Percentiles rank a stretch among this genome's conserved stretches.
Evolutionary conservation across 371 early-diverging fungal genomes (phyloP).

Genomic region (Choanephora cucurbitarum): DNA sequence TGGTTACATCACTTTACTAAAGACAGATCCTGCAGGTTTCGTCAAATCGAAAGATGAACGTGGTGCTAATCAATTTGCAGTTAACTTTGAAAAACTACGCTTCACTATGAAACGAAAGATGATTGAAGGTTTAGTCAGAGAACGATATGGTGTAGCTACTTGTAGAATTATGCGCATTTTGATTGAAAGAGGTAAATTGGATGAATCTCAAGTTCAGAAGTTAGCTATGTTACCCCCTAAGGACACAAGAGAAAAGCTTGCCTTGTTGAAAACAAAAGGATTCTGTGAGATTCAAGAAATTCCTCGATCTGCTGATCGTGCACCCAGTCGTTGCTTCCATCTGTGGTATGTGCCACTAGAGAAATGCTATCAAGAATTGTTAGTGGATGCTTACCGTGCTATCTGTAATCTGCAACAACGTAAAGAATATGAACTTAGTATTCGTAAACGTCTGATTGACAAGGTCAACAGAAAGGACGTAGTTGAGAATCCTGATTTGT

Average conservation of each 20-base stretch:
- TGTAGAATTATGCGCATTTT: conserved; percentile 77
- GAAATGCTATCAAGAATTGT: conserved; percentile 62
- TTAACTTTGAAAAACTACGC: conserved; percentile 64
- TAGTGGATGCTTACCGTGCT: conserved; percentile 65
- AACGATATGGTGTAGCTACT: conserved; percentile 75
- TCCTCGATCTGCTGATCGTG: conserved; percentile 84
- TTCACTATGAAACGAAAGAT: conserved; percentile 61
- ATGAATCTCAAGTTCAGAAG: conserved; percentile 77
- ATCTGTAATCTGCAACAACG: conserved; percentile 74
- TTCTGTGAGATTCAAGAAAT: conserved; percentile 89
- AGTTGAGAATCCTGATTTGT: conserved; percentile 54
- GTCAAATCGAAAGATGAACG: conserved; percentile 70
- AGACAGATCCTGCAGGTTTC: conserved; percentile 66
- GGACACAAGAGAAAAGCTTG: conserved; percentile 72
- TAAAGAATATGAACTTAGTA: conserved; percentile 57
- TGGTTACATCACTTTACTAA: conserved; percentile 70
- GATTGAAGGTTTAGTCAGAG: conserved; percentile 69
- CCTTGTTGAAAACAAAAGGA: conserved; percentile 64
- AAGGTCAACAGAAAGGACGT: conserved; percentile 83
- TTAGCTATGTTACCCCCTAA: conserved; percentile 78
- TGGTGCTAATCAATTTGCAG: conserved; percentile 73
- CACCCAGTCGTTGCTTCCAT: conserved; percentile 83
- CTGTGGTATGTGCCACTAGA: conserved; percentile 79
- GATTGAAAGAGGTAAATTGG: conserved; percentile 77
- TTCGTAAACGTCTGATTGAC: conserved; percentile 65